Conservation (phyloP, 2,329 filamentous ascomycete species). For the Trichophaea hybrida region DNA sequence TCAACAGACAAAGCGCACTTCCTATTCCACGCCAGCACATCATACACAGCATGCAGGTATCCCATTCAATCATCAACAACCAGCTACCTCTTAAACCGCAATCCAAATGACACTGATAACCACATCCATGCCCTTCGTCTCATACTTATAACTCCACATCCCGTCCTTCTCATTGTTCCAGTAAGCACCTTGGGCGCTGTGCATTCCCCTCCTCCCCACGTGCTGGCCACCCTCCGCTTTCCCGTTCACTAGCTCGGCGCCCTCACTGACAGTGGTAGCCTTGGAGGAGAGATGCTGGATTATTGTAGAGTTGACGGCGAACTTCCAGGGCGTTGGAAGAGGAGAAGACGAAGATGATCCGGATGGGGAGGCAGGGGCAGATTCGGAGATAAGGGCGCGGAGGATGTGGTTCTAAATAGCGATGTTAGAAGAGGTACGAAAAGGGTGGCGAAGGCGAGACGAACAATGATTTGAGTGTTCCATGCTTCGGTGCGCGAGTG, state of each 20-base stretch:
- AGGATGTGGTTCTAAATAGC: conserved; percentile 56
- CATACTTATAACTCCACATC: conserved; percentile 81
- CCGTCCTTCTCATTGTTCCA: conserved; percentile 82
- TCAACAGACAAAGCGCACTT: not conserved
- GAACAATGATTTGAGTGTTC: conserved; percentile 87
- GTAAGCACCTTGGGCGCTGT: conserved; percentile 70
- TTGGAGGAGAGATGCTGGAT: conserved; percentile 74
- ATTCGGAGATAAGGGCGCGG: conserved; percentile 61
- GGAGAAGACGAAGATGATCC: conserved; percentile 15
- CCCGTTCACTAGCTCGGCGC: conserved; percentile 33
- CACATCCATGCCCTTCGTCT: conserved; percentile 45
- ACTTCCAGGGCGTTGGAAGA: conserved; percentile 62
- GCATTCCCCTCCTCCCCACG: conserved; percentile 77
- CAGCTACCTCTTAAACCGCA: conserved; percentile 38
- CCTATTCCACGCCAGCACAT: not conserved
- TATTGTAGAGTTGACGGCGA: conserved; percentile 94
- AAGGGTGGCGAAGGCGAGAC: conserved; percentile 28
- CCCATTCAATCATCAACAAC: not conserved
- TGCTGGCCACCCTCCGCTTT: conserved; percentile 42
- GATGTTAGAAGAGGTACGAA: conserved; percentile 4
- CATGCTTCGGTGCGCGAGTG: conserved; percentile 72
- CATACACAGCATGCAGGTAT: not conserved
- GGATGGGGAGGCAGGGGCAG: conserved; percentile 40
- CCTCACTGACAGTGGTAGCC: conserved; percentile 42
- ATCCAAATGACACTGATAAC: conserved; percentile 69